Conservation (phyloP, 176 grass and related monocot genomes). For the Ensete ventricosum region DNA sequence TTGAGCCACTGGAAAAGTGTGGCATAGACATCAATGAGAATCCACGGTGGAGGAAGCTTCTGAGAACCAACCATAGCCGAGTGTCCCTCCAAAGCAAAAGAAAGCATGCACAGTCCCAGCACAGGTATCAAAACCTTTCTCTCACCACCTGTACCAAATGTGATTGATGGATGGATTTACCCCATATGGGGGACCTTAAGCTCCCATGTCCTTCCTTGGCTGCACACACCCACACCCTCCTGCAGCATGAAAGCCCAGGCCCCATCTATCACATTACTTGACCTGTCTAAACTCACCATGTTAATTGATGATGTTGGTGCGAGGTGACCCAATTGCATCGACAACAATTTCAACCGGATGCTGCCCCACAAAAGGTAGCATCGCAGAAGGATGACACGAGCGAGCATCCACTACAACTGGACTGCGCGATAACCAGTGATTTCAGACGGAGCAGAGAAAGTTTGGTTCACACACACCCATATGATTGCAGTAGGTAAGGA, state of each 20-base stretch:
- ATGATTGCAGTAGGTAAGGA: constrained; percentile 2
- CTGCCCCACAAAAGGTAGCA: background rate
- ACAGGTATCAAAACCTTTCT: too few species aligned
- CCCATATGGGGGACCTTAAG: too few species aligned
- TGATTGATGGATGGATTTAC: too few species aligned
- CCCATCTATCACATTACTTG: background rate
- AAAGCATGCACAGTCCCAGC: background rate
- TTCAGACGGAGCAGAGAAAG: background rate
- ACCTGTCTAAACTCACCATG: background rate
- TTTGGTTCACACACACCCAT: background rate
- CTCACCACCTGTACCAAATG: too few species aligned
- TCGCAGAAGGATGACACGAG: background rate
- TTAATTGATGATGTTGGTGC: background rate
- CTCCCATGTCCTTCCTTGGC: too few species aligned
- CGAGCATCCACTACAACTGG: background rate
- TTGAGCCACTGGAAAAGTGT: background rate
- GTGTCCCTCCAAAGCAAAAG: background rate
- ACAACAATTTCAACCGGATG: background rate
- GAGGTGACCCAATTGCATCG: background rate
- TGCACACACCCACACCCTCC: too few species aligned
- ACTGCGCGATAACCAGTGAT: background rate
- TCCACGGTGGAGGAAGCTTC: constrained; percentile 4
- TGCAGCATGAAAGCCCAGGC: background rate
- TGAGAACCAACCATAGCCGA: background rate
- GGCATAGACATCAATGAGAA: background rate